Evolutionary conservation across 495 filamentous ascomycete genomes (phyloP).

Genomic region (Daldinia loculata): DNA sequence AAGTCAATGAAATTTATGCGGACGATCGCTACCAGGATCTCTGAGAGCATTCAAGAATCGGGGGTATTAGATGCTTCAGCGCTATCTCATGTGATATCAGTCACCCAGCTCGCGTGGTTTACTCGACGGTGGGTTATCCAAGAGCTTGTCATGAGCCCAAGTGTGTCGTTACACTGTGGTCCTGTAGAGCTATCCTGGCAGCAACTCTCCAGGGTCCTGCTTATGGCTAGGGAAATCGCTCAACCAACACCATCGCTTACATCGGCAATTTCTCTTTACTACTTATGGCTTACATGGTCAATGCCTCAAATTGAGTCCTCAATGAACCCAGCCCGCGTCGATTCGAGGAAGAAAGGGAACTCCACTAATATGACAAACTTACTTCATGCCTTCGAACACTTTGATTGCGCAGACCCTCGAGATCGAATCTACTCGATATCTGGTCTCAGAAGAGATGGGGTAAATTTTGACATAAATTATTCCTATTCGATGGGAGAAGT

Average conservation of each 20-base stretch:
- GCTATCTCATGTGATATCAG: not conserved
- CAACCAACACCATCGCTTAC: not conserved
- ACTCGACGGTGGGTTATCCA: slow-evolving; percentile 25
- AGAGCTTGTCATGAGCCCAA: slow-evolving; percentile 11
- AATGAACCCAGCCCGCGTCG: not conserved
- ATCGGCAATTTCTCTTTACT: not conserved
- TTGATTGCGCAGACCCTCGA: not conserved
- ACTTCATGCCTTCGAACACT: not conserved
- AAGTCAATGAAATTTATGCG: not conserved
- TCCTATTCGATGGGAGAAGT: not conserved
- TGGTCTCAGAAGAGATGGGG: not conserved
- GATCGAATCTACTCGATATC: not conserved
- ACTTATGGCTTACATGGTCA: not conserved
- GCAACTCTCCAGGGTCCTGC: not conserved
- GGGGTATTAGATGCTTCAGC: not conserved
- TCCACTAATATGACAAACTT: not conserved
- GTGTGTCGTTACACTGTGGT: slow-evolving; percentile 4
- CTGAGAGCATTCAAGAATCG: too few relatives aligned
- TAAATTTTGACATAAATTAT: not conserved
- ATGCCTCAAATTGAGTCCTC: not conserved
- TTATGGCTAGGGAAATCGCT: not conserved
- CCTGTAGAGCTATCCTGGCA: slow-evolving; percentile 8
- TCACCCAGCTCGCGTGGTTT: slow-evolving; percentile 19
- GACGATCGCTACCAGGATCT: too few relatives aligned
- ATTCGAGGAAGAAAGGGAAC: not conserved